These are phyloP conservation scores for Talaromyces proteolyticus DNA, from an alignment of 495 filamentous ascomycete species.

Conservation along the genomic window DNA sequence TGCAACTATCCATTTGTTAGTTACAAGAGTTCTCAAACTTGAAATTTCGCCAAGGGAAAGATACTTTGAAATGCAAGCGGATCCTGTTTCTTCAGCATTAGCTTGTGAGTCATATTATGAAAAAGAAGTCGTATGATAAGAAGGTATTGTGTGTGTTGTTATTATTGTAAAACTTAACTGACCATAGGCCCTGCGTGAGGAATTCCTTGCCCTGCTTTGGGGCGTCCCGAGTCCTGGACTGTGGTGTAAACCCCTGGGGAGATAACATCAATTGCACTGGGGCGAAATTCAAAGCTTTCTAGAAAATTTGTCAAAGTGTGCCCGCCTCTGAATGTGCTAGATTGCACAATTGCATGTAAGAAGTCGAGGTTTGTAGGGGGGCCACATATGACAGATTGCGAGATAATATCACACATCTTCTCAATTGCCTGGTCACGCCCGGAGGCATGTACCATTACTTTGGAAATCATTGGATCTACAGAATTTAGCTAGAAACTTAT, in stretches of 20 bases:
- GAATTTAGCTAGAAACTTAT: no score
- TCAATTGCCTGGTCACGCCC: slow-evolving; percentile 35
- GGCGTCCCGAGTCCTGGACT: slow-evolving; percentile 54
- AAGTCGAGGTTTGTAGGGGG: slow-evolving; percentile 54
- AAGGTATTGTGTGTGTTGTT: no score
- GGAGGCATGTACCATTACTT: slow-evolving; percentile 48
- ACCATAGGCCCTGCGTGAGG: slow-evolving; percentile 46
- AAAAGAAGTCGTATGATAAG: no score
- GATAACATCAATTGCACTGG: slow-evolving; percentile 51
- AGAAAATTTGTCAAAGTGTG: slow-evolving; percentile 50
- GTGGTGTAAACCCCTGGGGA: slow-evolving; percentile 49
- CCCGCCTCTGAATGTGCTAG: slow-evolving; percentile 34
- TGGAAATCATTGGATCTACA: slow-evolving; percentile 55
- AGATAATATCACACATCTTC: slow-evolving; percentile 34
- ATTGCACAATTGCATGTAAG: slow-evolving; percentile 37
- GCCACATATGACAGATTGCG: slow-evolving; percentile 41
- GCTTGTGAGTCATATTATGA: no score
- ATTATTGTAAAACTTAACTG: background rate
- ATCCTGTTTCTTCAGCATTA: slow-evolving; percentile 24
- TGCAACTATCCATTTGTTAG: slow-evolving; percentile 20
- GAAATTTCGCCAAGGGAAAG: background rate
- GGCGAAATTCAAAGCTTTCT: slow-evolving; percentile 39
- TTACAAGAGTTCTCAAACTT: background rate
- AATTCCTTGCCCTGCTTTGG: slow-evolving; percentile 44
- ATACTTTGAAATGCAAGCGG: slow-evolving; percentile 37